Base-by-base conservation (phyloP, 306 rosid species). In the Corylus avellana region DNA sequence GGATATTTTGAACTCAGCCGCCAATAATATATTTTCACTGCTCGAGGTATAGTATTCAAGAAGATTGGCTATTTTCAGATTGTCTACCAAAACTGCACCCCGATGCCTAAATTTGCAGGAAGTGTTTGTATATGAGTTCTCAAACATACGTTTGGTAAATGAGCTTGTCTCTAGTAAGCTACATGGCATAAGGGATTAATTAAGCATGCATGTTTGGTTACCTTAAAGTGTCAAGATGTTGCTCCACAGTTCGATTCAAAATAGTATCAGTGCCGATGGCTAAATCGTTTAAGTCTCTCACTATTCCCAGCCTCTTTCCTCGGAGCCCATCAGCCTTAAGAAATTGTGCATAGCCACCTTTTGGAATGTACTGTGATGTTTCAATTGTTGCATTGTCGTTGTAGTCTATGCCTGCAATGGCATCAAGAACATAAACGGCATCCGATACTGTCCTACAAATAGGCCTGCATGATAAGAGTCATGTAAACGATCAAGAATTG, bases 401-500 rank as follows among this genome's bases (percentile, higher is more conserved):
- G 61, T 55, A 1, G 27, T 55, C 22, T 5, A 55, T 55, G 27
- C 27, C 11, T 55, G 8, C 61, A 55, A 18, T n/a, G 61, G 25
- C 27, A 55, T 55, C 4, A 18, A 55, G 0, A 18, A 55, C 35
- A 64, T 79, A 42, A 32, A 81, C 83, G 0, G 86, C 87, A 84
- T 88, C 89, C 6, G 79, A 37, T 4, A 88, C 83, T 1, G 84
- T 90, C 78, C 90, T 88, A 2, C 85, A 57, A n/a, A 84, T 71
- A 16, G 89, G 79, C 55, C 89, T 88, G 63, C 42, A 32, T 32
- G 0, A 32, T 32, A 32, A 32, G 35, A 1, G 35, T 32, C 35
- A 32, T 3, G 35, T 32, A 32, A 32, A 32, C 35, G 0, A 3
- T 32, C 35, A 3, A 3, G 2, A 32, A 32, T 32, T 32, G 35